These are phyloP conservation scores for Hygrophoropsis aurantiaca DNA, from an alignment of 768 basidiomycete species.

Conservation along the genomic window DNA sequence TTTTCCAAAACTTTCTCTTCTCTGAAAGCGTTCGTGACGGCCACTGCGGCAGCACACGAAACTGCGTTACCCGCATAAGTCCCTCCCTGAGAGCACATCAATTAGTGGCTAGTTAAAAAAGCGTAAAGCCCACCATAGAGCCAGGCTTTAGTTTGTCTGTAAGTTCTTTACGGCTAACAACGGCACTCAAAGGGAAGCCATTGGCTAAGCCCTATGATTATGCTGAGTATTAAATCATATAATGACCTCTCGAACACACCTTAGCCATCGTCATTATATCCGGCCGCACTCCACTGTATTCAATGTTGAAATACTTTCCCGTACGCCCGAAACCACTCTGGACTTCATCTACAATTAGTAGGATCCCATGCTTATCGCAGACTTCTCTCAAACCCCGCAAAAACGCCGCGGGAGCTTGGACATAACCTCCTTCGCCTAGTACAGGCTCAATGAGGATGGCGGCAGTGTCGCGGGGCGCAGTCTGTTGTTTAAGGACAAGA, in stretches of 20 bases:
- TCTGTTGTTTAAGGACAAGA: slow-evolving; percentile 77
- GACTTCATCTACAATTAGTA: slow-evolving; percentile 85
- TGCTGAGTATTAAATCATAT: neutral
- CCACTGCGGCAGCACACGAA: slow-evolving; percentile 86
- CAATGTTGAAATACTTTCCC: slow-evolving; percentile 78
- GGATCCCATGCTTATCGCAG: slow-evolving; percentile 85
- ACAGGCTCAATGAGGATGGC: slow-evolving; percentile 95
- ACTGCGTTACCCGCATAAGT: slow-evolving; percentile 94
- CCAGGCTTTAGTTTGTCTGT: slow-evolving; percentile 79
- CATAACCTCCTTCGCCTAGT: slow-evolving; percentile 94
- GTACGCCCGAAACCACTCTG: slow-evolving; percentile 91
- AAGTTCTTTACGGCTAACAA: slow-evolving; percentile 77
- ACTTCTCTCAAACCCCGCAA: slow-evolving; percentile 75
- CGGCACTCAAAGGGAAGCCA: slow-evolving; percentile 90
- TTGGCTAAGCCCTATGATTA: slow-evolving; percentile 70
- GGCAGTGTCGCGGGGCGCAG: slow-evolving; percentile 81
- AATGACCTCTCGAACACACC: slow-evolving; percentile 34
- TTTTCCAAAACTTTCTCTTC: slow-evolving; percentile 85
- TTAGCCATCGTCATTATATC: slow-evolving; percentile 92
- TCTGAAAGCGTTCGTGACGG: slow-evolving; percentile 73
- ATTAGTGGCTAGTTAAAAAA: neutral
- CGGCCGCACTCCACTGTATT: slow-evolving; percentile 81
- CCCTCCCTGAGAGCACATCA: slow-evolving; percentile 54
- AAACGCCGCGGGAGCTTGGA: slow-evolving; percentile 81
- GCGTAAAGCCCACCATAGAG: slow-evolving; percentile 56